Evolutionary conservation across 306 rosid species (phyloP), one percentile per base, ranked within the genome.

Genomic region (Arachis stenosperma): DNA sequence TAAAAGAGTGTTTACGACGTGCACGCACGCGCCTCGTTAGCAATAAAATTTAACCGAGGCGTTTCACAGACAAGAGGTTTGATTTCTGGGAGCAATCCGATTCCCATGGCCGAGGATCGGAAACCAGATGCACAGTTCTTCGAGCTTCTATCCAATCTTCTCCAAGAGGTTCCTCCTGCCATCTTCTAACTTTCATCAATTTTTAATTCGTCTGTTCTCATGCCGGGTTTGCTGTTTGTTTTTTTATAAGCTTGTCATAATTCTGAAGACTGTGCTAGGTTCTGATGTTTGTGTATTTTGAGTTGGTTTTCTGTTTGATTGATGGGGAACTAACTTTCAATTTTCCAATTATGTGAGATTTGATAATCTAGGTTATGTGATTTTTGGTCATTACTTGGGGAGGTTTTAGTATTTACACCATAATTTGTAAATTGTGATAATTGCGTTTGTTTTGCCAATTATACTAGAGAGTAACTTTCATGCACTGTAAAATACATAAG

Each of bases 91-190:
- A 14, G 53, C 58, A 70, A 55, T 61, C 39, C 15, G 50, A n/a
- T 52, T 61, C 27, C 59, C 65, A 92, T 90, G 96, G 91, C 90
- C 4, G 89, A 82, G 44, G 81, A 82, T 70, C 87, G 84, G 14
- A 87, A 87, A 58, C 83, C 89, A 65, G 96, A 93, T 55, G 84
- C 78, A 7, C 90, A 90, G 70, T 85, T 93, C 69, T 90, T 93
- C 62, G 84, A 93, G 81, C 98, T 93, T 41, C 96, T 93, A 50
- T 84, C 93, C 40, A 75, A 10, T 86, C 90, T 93, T 52, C 96
- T 93, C 64, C 89, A 82, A 12, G 87, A 93, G 96, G 98, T 92
- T 55, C 61, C 96, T 66, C 1, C 41, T 61, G 51, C 68, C 54
- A 11, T 17, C n/a, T 11, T 27, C 39, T n/a, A 13, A 9, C 42